A percentile compares a stretch with the other conserved stretches of the same genome.
phyloP scores from a whole-genome alignment of 208 protist species.

The Porcisia hertigi region DNA sequence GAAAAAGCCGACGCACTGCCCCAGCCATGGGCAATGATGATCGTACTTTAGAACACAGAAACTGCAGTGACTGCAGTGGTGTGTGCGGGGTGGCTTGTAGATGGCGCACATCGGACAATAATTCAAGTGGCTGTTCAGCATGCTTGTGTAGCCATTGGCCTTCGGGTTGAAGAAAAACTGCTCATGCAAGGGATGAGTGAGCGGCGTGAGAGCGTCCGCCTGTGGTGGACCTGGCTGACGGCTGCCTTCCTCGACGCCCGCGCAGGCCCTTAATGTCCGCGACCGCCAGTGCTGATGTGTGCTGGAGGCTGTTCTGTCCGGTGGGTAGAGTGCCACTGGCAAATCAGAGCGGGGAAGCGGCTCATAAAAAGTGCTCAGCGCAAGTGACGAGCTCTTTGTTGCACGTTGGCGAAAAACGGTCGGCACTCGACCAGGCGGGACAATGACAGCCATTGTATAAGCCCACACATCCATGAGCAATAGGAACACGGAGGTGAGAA shows the following conservation, averaged over 20 bases:
- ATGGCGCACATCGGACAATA: constrained; percentile 80
- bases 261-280: constrained; percentile 18
- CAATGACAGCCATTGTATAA: constrained; percentile 70
- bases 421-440: constrained; percentile 71
- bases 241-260: background rate
- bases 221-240: background rate
- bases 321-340: constrained; percentile 24
- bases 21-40: constrained; percentile 94
- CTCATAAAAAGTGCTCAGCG: constrained; percentile 68
- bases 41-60: constrained; percentile 91
- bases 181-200: constrained; percentile 18
- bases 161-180: constrained; percentile 64
- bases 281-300: constrained; percentile 28
- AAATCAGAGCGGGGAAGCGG: constrained; percentile 35
- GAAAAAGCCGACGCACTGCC: constrained; percentile 91
- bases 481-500: constrained; percentile 58
- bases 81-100: constrained; percentile 88
- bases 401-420: constrained; percentile 66
- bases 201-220: background rate
- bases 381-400: constrained; percentile 66
- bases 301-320: constrained; percentile 10
- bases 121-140: constrained; percentile 60
- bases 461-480: constrained; percentile 69
- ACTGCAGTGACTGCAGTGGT: constrained; percentile 91
- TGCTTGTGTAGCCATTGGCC: constrained; percentile 63